Conservation (phyloP, 805 yeast species). For the Komagataella mondaviorum region DNA sequence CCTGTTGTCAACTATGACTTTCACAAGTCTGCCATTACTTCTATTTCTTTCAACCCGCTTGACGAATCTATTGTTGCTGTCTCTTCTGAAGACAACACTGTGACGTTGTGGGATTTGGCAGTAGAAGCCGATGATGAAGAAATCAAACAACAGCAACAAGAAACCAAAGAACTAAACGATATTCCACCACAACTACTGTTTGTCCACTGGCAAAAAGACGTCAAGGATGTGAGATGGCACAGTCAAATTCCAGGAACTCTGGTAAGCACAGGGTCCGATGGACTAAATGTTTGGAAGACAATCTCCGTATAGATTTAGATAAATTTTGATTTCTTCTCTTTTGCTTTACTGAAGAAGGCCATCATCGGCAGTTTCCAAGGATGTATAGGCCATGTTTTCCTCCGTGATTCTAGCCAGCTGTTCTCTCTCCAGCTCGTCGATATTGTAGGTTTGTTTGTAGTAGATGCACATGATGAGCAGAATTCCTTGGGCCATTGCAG, state of each 20-base stretch:
- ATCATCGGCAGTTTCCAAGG: background rate
- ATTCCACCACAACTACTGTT: conserved; percentile 93
- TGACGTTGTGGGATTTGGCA: conserved; percentile 94
- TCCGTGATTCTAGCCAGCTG: conserved; percentile 8
- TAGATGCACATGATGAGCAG: conserved; percentile 52
- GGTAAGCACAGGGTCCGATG: conserved; percentile 92
- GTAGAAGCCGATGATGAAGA: conserved; percentile 99
- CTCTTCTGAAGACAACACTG: conserved; percentile 93
- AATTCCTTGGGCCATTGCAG: conserved; percentile 54
- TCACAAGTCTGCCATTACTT: conserved; percentile 88
- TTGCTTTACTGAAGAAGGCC: background rate
- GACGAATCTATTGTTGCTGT: conserved; percentile 96
- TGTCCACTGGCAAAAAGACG: conserved; percentile 97
- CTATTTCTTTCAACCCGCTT: conserved; percentile 86
- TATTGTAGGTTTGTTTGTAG: conserved; percentile 16
- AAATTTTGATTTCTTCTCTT: background rate
- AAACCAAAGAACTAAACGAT: conserved; percentile 66
- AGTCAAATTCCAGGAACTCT: conserved; percentile 92
- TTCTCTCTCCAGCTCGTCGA: conserved; percentile 9
- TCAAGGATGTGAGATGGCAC: conserved; percentile 97
- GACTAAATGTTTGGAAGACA: conserved; percentile 91
- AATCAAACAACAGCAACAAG: conserved; percentile 71
- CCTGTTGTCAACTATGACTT: conserved; percentile 94
- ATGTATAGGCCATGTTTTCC: conserved; percentile 5
- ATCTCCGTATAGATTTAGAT: conserved; percentile 54